Evolutionary conservation across 768 basidiomycete species (phyloP), one percentile per base, ranked within the genome.

Genomic region (Suillus weaverae): DNA sequence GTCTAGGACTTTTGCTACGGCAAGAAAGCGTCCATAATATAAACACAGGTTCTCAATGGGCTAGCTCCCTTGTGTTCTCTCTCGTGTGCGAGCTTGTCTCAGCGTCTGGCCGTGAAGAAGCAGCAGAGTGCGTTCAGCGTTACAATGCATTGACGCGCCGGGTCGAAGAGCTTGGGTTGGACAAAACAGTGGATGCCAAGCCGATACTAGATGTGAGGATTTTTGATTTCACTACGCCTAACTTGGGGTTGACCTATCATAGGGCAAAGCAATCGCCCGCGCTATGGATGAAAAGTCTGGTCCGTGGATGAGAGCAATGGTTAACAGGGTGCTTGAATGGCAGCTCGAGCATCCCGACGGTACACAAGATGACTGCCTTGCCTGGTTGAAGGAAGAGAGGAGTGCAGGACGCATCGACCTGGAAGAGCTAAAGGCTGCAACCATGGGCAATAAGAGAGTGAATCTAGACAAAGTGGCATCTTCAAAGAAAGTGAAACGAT

Each of bases 311-410:
- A 84, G 85, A 38, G 77, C 82, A 35, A 82, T 89, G 7, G 79
- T 94, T 22, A 78, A 82, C n/a, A 83, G 81, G 55, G 82, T 98
- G 32, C 71, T 94, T 22, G 85, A 89, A 65, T 99, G 95, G 96
- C 94, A 95, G 70, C 81, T 99, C 8, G 88, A 86, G 41, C 79
- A 95, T 73, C 93, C 95, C 0, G 70, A 81, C 2, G 84, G 82
- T 1, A 84, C 85, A 5, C 85, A 86, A 70, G 89, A 86, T 6
- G 85, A 87, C 5, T 95, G 94, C 72, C 73, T 80, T 35, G 73
- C 73, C 14, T 97, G 94, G 94, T 77, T 98, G 50, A 76, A 77
- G 64, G 74, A 76, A n/a, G 85, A 89, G 70, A 80, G 81, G 43
- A 72, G 69, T 9, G 78, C 81, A 32, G 86, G 85, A n/a, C 74